Evolutionary conservation across 2,329 filamentous ascomycete species (phyloP), one percentile per base, ranked within the genome.

Genomic region (Hypoxylon sp.): DNA sequence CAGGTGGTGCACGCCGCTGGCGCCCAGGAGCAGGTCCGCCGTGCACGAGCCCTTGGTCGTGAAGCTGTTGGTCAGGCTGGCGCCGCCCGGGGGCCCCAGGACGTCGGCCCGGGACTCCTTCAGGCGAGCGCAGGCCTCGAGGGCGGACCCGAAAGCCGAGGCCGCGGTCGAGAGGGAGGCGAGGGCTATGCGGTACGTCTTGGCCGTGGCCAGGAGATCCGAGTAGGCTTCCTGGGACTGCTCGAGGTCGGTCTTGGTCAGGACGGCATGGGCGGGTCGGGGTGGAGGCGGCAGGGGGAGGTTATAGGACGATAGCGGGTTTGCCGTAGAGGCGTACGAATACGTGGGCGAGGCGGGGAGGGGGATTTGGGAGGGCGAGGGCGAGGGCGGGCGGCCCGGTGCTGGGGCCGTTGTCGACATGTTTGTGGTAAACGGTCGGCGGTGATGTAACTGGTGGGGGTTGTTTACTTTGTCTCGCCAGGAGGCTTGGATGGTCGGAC

Each of bases 121-220:
- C 26, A 88, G 76, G 11, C 86, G 82, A n/a, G 87, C 87, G 72
- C 87, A 89, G 58, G 85, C 74, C 75, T 89, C 87, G 58, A 89
- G 80, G 13, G 87, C 85, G 42, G 81, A 81, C 43, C 85, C 87
- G 69, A 89, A 89, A 26, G 81, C 77, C 0, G 85, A 88, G 1
- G 87, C 84, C 2, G 86, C 82, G 4, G 78, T 79, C 7, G 86
- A 87, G 10, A 89, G 77, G 2, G 82, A 72, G 29, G 86, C 81
- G 42, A 89, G 83, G 13, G 86, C 85, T 17, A 83, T 71, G 41
- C 87, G 83, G 72, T 88, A 89, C 35, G 80, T 73, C 71, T 89
- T 89, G 40, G 87, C 87, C 11, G 82, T 83, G 17, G 82, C 73
- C 46, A 88, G 70, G 13, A 89, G 81, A 61, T 86, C 83, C 3